Percentiles rank a stretch among this genome's conserved stretches.
Conservation (phyloP, 2,329 filamentous ascomycete genomes). For the Fusarium keratoplasticum region DNA sequence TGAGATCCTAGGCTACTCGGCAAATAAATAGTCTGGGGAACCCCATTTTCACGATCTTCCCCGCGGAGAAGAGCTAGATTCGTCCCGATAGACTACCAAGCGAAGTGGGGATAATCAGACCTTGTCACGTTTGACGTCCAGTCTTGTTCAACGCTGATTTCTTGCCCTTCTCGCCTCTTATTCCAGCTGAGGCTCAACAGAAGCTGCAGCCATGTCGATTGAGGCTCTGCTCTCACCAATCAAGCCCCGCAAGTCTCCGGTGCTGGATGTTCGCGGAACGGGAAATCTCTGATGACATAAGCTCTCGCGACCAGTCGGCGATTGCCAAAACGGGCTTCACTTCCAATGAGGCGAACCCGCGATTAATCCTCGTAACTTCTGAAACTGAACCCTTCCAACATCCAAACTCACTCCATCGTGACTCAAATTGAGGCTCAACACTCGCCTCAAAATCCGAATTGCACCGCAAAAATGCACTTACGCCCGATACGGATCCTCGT, state of each 20-base stretch:
- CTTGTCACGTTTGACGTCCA: neutral
- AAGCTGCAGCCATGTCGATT: neutral
- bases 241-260: slow-evolving; percentile 1
- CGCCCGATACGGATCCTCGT: slow-evolving; percentile 2
- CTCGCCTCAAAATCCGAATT: slow-evolving; percentile 8
- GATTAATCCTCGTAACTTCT: neutral
- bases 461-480: neutral
- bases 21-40: neutral
- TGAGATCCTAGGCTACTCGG: neutral
- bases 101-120: neutral
- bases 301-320: slow-evolving; percentile 14
- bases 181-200: neutral
- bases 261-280: neutral
- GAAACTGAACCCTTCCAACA: slow-evolving; percentile 8
- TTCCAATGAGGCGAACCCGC: neutral
- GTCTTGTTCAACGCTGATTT: neutral
- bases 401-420: neutral
- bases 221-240: neutral
- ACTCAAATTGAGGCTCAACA: slow-evolving; percentile 3
- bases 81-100: neutral
- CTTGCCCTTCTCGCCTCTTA: neutral
- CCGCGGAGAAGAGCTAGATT: neutral
- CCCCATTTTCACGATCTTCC: slow-evolving; percentile 3
- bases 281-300: slow-evolving; percentile 1
- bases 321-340: neutral